Evolutionary conservation across 495 filamentous ascomycete species (phyloP).

Genomic region (Penicillium diatomitis): DNA sequence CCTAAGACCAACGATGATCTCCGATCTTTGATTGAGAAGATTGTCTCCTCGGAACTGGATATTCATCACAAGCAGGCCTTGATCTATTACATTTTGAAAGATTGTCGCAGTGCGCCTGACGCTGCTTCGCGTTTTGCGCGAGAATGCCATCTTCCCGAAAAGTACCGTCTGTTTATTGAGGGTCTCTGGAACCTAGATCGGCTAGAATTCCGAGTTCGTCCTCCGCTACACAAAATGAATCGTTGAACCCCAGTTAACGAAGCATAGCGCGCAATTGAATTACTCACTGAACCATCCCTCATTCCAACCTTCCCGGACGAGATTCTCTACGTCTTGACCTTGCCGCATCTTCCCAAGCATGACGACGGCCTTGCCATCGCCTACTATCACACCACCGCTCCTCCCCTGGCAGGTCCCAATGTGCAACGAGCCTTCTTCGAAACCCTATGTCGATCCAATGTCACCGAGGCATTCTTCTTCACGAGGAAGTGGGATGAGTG

Average conservation of each 20-base stretch:
- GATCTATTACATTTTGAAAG: conserved; percentile 72
- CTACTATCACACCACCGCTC: conserved; percentile 65
- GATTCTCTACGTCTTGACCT: conserved; percentile 60
- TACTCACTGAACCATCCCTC: conserved; percentile 65
- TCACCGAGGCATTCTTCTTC: conserved; percentile 68
- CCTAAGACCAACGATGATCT: conserved; percentile 56
- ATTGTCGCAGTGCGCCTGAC: conserved; percentile 50
- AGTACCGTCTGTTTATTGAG: conserved; percentile 67
- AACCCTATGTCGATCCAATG: conserved; percentile 54
- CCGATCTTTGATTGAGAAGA: conserved; percentile 52
- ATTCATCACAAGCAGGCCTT: conserved; percentile 68
- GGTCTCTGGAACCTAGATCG: conserved; percentile 76
- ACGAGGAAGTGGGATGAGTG: conserved; percentile 52
- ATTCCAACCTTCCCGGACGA: conserved; percentile 75
- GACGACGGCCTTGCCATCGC: conserved; percentile 61
- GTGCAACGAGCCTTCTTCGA: conserved; percentile 56
- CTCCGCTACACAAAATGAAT: background rate
- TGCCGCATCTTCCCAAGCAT: conserved; percentile 43
- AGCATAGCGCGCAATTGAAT: conserved; percentile 53
- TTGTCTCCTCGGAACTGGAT: conserved; percentile 49
- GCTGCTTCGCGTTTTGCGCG: conserved; percentile 43
- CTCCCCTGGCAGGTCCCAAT: conserved; percentile 48
- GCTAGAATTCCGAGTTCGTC: conserved; percentile 51
- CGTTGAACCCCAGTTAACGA: conserved; percentile 7
- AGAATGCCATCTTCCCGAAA: conserved; percentile 50